Conservation (phyloP, 2,329 filamentous ascomycete genomes). For the Cyphellophora europaea region DNA sequence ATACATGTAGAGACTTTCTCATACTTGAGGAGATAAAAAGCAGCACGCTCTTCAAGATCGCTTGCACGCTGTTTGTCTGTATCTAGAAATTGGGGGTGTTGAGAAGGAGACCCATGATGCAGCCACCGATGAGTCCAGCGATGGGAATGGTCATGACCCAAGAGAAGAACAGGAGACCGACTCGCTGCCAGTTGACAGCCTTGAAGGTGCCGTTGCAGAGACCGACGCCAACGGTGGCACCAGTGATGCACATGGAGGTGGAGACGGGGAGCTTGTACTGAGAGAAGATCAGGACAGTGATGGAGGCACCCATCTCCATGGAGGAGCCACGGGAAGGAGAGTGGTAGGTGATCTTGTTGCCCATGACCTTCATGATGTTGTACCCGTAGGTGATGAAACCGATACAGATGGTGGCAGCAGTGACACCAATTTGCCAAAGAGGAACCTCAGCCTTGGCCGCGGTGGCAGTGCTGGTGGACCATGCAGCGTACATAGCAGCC, state of each 20-base stretch:
- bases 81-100: constrained; percentile 54
- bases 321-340: constrained; percentile 51
- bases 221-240: constrained; percentile 67
- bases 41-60: too few relatives aligned
- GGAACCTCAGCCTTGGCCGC: constrained; percentile 57
- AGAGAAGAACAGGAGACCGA: constrained; percentile 55
- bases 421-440: constrained; percentile 67
- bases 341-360: constrained; percentile 70
- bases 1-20: too few relatives aligned
- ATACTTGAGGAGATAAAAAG: too few relatives aligned
- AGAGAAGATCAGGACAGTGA: constrained; percentile 67
- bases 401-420: constrained; percentile 52
- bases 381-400: constrained; percentile 69
- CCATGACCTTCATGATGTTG: constrained; percentile 74
- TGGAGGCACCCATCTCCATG: constrained; percentile 72
- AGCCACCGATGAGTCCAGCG: constrained; percentile 47
- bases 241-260: constrained; percentile 71
- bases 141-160: constrained; percentile 60
- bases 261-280: constrained; percentile 68
- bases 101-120: constrained; percentile 44
- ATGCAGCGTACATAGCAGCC: constrained; percentile 61
- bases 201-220: constrained; percentile 64
- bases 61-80: too few relatives aligned
- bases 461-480: constrained; percentile 53
- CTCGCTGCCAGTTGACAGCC: constrained; percentile 68